Percentiles rank a stretch among this genome's conserved stretches.
Evolutionary conservation across 331 rosid species (phyloP).

Genomic region (Quercus tomentella): DNA sequence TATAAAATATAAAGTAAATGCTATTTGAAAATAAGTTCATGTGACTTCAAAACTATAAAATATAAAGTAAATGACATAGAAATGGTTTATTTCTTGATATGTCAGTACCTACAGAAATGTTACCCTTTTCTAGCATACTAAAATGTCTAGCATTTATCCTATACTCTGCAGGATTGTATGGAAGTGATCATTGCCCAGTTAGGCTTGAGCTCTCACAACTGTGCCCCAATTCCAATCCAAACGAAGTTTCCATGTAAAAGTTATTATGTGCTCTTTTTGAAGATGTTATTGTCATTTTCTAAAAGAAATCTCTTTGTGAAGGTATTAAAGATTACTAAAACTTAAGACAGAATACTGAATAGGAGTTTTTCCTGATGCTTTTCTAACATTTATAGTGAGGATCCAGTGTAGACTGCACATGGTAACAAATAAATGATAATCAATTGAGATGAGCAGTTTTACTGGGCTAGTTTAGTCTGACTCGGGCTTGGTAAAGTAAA

Average conservation of each 20-base stretch:
- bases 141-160: conserved; percentile 16
- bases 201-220: conserved; percentile 69
- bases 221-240: conserved; percentile 24
- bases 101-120: background rate
- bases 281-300: background rate
- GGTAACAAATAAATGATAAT: background rate
- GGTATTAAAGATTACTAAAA: background rate
- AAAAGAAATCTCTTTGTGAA: background rate
- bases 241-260: conserved; percentile 28
- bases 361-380: background rate
- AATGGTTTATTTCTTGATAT: background rate
- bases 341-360: background rate
- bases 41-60: too few relatives aligned
- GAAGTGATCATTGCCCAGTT: conserved; percentile 94
- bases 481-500: background rate
- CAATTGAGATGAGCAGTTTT: background rate
- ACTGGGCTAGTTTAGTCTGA: background rate
- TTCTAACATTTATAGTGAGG: background rate
- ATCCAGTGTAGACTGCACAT: background rate
- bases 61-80: background rate
- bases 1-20: too few relatives aligned
- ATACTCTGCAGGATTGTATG: conserved; percentile 65
- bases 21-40: background rate
- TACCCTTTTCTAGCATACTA: background rate
- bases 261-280: background rate